Percentiles rank a stretch among this genome's conserved stretches.
Conservation (phyloP, 805 yeast genomes). For the Lachancea kluyveri region DNA sequence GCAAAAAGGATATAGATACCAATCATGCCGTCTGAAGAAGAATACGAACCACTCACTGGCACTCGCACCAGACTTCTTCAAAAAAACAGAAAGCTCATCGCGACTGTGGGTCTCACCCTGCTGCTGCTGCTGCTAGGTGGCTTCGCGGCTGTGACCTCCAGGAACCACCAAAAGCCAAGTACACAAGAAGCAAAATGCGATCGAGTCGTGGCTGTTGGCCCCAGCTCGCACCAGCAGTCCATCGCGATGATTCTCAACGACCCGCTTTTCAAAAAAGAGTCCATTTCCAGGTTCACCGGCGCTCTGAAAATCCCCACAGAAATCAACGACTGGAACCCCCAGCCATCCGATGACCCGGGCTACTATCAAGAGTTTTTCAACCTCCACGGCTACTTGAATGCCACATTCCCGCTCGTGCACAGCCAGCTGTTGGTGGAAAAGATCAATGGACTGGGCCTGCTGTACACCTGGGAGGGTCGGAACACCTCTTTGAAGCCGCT, state of each 20-base stretch:
- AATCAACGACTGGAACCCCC: constrained; percentile 45
- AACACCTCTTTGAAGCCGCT: constrained; percentile 52
- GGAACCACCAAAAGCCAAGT: no score
- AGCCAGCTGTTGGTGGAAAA: constrained; percentile 41
- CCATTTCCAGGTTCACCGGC: constrained; percentile 43
- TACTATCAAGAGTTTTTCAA: constrained; percentile 41
- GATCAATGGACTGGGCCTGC: constrained; percentile 59
- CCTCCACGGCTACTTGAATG: constrained; percentile 48
- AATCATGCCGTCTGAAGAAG: no score
- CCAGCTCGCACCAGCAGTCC: no score
- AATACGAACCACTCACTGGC: no score
- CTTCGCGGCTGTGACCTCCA: no score
- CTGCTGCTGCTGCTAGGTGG: no score
- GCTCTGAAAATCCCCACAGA: constrained; percentile 65
- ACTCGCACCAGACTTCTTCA: no score
- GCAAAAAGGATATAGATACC: no score
- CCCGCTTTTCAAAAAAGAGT: constrained; percentile 30
- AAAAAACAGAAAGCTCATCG: no score
- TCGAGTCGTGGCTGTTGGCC: no score
- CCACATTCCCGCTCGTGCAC: constrained; percentile 52
- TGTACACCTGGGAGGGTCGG: constrained; percentile 61
- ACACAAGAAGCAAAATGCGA: no score
- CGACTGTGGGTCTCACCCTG: no score
- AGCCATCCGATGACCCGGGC: constrained; percentile 30
- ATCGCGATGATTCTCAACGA: constrained; percentile 27